Evolutionary conservation across 108 stramenopile genomes (phyloP), one percentile per base, ranked within the genome.

Genomic region (Chaetoceros muelleri): DNA sequence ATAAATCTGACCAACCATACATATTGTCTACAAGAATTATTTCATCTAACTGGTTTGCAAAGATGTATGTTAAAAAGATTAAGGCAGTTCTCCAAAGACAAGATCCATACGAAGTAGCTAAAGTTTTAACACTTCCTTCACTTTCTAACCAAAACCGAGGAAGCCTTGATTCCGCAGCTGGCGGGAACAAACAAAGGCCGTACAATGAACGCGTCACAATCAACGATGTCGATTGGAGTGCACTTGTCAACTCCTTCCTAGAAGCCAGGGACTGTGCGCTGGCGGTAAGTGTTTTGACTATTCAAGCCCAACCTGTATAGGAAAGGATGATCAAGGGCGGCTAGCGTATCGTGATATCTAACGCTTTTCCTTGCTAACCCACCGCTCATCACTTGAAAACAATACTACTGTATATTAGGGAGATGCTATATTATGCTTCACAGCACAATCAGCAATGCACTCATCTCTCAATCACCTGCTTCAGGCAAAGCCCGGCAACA

Each of bases 401-500:
- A 28, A 17, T 23, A 46, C 19, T 22, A 5, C 34, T 20, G 46
- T 5, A 26, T 7, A 29, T 24, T 17, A 65, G 67, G 83, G 81
- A 20, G 58, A 87, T 51, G 64, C 64, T 24, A 68, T 58, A n/a
- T 51, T 61, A 46, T 62, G 57, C 48, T 85, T 71, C 45, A 75
- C 85, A 48, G 77, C 72, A 23, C 90, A 91, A 60, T 53, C 78
- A 1, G 52, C 64, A 27, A 58, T 87, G 10, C 90, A 91, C 57
- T 66, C 83, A 0, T 66, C 74, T 13, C 51, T 91, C 44, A 85
- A 91, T 60, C 70, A 73, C 51, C 40, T 78, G 8, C 70, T 91
- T 40, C 60, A 75, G 17, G 76, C 80, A 3, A 80, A 77, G 31
- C 69, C 72, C 47, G 90, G 90, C 47, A 91, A 91, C 60, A 81